Evolutionary conservation across 148 eudicot species (phyloP).

Genomic region (Heliamphora exappendiculata): DNA sequence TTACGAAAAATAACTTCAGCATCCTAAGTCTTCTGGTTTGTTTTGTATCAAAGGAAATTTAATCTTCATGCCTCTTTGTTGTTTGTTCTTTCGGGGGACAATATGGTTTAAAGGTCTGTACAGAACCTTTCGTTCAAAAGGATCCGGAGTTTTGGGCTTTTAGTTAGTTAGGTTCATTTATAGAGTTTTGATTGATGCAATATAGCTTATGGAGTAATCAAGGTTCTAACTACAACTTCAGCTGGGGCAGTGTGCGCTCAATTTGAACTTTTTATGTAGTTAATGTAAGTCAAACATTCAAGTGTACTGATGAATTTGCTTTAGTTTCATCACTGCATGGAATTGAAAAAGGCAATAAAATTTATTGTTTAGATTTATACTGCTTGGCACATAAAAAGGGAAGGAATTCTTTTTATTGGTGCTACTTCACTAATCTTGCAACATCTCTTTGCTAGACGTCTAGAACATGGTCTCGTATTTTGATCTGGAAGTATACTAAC

Average conservation of each 20-base stretch:
- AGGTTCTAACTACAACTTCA: background rate
- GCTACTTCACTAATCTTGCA: constrained; percentile 1
- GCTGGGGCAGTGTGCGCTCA: background rate
- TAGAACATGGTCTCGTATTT: background rate
- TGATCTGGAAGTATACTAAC: background rate
- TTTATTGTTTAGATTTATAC: too few species aligned
- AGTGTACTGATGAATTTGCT: background rate
- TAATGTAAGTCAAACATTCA: background rate
- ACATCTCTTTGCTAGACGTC: background rate
- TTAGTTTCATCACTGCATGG: too few species aligned
- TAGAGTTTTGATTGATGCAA: background rate
- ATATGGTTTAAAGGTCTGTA: background rate
- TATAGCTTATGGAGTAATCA: background rate
- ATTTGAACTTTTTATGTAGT: background rate
- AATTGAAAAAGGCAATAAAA: too few species aligned
- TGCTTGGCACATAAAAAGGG: background rate
- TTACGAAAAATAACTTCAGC: background rate
- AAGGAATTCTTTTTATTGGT: background rate
- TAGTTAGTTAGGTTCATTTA: background rate
- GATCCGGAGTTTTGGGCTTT: background rate
- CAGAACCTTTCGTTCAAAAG: background rate
- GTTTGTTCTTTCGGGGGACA: background rate
- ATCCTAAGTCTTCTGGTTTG: background rate
- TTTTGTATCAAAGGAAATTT: background rate
- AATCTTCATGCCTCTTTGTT: background rate